Evolutionary conservation across 164 flowering plant species (phyloP).

Genomic region (Sextonia rubra): DNA sequence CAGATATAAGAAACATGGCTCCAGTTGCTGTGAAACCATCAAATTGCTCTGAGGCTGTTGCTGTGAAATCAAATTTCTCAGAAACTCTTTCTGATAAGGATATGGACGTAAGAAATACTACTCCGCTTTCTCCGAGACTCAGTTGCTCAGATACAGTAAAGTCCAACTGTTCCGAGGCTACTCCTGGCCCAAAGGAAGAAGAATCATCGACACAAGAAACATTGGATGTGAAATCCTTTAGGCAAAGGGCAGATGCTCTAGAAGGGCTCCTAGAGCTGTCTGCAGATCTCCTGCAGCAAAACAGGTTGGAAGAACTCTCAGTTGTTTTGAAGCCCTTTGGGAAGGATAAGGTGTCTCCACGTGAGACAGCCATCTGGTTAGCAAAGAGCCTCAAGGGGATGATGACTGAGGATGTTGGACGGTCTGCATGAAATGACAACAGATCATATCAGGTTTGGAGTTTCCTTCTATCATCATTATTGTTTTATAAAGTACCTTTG

Average conservation of each 20-base stretch:
- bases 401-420: conserved; percentile 74
- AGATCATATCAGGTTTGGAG: conserved; percentile 14
- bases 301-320: conserved; percentile 76
- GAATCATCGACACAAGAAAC: conserved; percentile 54
- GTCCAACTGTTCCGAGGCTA: conserved; percentile 21
- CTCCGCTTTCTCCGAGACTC: conserved; percentile 18
- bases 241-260: conserved; percentile 96
- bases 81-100: conserved; percentile 41
- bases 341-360: conserved; percentile 86
- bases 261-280: conserved; percentile 92
- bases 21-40: conserved; percentile 30
- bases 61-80: conserved; percentile 27
- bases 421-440: conserved; percentile 30
- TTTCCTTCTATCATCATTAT: background rate
- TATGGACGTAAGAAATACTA: conserved; percentile 24
- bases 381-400: conserved; percentile 96
- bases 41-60: conserved; percentile 33
- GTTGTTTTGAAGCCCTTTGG: conserved; percentile 94
- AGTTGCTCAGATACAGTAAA: conserved; percentile 34
- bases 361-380: conserved; percentile 99
- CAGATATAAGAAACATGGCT: conserved; percentile 32
- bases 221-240: conserved; percentile 82
- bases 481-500: background rate
- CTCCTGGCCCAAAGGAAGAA: conserved; percentile 28
- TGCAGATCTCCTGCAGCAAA: conserved; percentile 82